Evolutionary conservation across 2,329 filamentous ascomycete species (phyloP).

Genomic region (Ascochyta pisi): DNA sequence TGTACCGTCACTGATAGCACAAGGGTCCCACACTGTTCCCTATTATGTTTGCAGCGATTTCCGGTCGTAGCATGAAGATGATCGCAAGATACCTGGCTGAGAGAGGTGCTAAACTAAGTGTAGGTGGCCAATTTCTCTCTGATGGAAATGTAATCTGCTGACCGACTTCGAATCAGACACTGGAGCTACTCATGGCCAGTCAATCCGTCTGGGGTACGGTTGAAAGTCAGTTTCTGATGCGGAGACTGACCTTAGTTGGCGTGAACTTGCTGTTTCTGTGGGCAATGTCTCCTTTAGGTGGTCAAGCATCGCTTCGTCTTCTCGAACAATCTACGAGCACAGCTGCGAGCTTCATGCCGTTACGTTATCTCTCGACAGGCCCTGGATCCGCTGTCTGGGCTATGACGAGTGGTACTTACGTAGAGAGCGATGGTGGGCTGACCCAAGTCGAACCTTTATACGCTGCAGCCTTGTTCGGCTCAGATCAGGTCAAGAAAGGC

Average conservation of each 20-base stretch:
- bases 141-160: neutral
- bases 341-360: neutral
- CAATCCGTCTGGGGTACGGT: slow-evolving; percentile 49
- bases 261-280: slow-evolving; percentile 44
- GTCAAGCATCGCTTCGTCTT: slow-evolving; percentile 47
- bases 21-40: slow-evolving; percentile 48
- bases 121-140: slow-evolving; percentile 17
- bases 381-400: too few relatives aligned
- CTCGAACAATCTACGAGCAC: slow-evolving; percentile 11
- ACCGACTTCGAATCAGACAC: slow-evolving; percentile 24
- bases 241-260: slow-evolving; percentile 39
- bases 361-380: too few relatives aligned
- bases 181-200: slow-evolving; percentile 47
- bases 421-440: too few relatives aligned
- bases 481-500: too few relatives aligned
- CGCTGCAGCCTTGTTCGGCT: too few relatives aligned
- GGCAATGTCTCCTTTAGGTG: slow-evolving; percentile 47
- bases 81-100: slow-evolving; percentile 45
- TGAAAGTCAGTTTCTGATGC: slow-evolving; percentile 44
- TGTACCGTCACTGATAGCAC: neutral
- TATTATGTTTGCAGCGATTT: slow-evolving; percentile 47
- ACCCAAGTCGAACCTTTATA: too few relatives aligned
- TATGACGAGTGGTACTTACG: too few relatives aligned
- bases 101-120: slow-evolving; percentile 39
- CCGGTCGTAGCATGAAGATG: slow-evolving; percentile 46